Percentiles rank a stretch among this genome's conserved stretches.
Conservation (phyloP, 2,329 filamentous ascomycete genomes). For the Didymella sp. region DNA sequence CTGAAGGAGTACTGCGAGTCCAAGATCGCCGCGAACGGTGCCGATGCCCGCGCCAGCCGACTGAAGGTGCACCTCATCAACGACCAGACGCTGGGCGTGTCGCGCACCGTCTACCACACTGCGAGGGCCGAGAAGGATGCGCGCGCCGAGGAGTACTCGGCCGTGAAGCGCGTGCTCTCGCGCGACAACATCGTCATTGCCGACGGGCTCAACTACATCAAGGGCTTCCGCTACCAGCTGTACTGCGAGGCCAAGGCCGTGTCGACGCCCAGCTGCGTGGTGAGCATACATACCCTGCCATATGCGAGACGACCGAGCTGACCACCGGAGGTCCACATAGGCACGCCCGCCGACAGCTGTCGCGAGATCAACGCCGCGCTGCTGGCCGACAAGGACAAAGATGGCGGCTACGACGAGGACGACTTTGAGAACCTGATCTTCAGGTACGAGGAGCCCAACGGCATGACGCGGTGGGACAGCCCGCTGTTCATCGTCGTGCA, state of each 20-base stretch:
- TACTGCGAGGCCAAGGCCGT: constrained; percentile 85
- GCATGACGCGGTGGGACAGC: constrained; percentile 84
- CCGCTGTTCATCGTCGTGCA: constrained; percentile 81
- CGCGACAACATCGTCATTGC: constrained; percentile 79
- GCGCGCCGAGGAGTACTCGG: constrained; percentile 75
- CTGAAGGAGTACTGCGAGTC: constrained; percentile 69
- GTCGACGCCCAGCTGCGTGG: constrained; percentile 75
- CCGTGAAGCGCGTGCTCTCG: constrained; percentile 77
- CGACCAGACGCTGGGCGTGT: constrained; percentile 73
- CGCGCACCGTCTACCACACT: constrained; percentile 75
- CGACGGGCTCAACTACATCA: constrained; percentile 86
- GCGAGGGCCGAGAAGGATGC: constrained; percentile 85
- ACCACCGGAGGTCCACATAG: constrained; percentile 61
- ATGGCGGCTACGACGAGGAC: constrained; percentile 60
- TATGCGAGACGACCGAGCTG: not conserved
- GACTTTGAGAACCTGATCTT: constrained; percentile 83
- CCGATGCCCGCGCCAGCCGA: constrained; percentile 54
- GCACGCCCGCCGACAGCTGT: constrained; percentile 63
- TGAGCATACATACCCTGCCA: constrained; percentile 51
- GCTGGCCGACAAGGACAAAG: constrained; percentile 51
- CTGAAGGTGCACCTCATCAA: constrained; percentile 77
- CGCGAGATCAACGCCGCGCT: constrained; percentile 66
- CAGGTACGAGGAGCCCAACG: constrained; percentile 84
- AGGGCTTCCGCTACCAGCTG: constrained; percentile 86
- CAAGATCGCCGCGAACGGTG: constrained; percentile 59